Base-by-base conservation (phyloP, 2,329 filamentous ascomycete species). In the Sporothrix brasiliensis region DNA sequence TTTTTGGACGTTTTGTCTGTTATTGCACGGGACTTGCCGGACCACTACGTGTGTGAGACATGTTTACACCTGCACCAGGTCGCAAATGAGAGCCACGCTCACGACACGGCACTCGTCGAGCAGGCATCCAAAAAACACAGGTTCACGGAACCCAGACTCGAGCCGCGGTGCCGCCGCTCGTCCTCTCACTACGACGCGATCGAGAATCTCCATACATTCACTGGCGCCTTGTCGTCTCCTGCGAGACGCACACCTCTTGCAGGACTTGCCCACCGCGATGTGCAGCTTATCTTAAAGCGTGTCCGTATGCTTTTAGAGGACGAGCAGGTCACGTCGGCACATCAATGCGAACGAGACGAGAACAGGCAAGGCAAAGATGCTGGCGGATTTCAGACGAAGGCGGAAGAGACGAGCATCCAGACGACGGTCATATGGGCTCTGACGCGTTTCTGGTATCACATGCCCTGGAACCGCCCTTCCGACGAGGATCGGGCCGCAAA, bases 231-330 rank as follows among this genome's bases (percentile, higher is more conserved):
- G 3, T 47, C 58, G 4, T 34, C 34, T 34, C 24, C 13, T 19
- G 34, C 58, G 21, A 16, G 39, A 13, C 58, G 58, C 3, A 49
- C 41, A 27, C 58, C 58, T 4, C 41, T 63, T 24, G n/a, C 58
- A 1, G 58, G 58, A 4, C 39, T 63, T 4, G 34, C 21, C 0
- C 58, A 63, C 58, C 58, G 58, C 13, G 58, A 63, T 5, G 58
- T 63, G 39, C 58, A 63, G 21, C 58, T 63, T 13, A 4, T 49
- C 9, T 30, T 63, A 11, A 63, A 63, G 58, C 58, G 58, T 16
- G 24, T 63, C 11, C 58, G 58, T 2, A 6, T 49, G 39, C 41
- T 63, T 19, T 7, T 9, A 39, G 54, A 39, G 54, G 41, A 14
- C 19, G 30, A n/a, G 30, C 1, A 44, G 30, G 4, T 34, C 30